phyloP scores from a whole-genome alignment of 805 yeast genomes.

The Kluyveromyces nonfermentans region DNA sequence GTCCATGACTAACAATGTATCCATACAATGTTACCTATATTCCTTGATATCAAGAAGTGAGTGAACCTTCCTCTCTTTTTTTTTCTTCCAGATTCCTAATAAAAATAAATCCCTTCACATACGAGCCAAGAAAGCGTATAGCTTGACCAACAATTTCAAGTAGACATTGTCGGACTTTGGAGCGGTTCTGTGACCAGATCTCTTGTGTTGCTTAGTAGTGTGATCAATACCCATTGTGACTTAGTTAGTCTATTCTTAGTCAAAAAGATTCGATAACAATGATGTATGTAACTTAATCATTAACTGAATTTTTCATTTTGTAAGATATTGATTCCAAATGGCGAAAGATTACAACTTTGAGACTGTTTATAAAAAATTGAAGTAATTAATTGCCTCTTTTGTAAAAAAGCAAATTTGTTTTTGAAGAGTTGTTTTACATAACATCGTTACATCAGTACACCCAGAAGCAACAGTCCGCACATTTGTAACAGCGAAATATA shows the following conservation, averaged over 20 bases:
- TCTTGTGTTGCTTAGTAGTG: conserved; percentile 91
- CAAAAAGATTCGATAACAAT: background rate
- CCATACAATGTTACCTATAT: background rate
- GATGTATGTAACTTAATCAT: background rate
- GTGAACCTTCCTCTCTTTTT: conserved; percentile 9
- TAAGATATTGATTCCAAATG: background rate
- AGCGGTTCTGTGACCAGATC: conserved; percentile 95
- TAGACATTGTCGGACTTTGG: conserved; percentile 99
- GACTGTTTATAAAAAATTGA: too few species aligned
- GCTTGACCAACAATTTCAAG: conserved; percentile 95
- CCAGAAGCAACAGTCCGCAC: background rate
- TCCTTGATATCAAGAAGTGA: conserved; percentile 3
- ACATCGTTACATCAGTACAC: background rate
- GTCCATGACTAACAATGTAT: background rate
- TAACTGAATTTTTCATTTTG: background rate
- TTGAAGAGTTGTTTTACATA: too few species aligned
- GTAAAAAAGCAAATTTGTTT: background rate
- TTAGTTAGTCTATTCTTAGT: conserved; percentile 6
- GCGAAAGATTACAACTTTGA: too few species aligned
- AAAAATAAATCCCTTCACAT: conserved; percentile 38
- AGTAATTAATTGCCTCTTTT: background rate
- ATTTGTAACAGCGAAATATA: too few species aligned
- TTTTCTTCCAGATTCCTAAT: conserved; percentile 4
- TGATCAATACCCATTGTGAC: conserved; percentile 90
- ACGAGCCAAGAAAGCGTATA: conserved; percentile 99